phyloP scores from a whole-genome alignment of 1,139 yeast genomes.

The Keqinozyma sinolaborantium region DNA sequence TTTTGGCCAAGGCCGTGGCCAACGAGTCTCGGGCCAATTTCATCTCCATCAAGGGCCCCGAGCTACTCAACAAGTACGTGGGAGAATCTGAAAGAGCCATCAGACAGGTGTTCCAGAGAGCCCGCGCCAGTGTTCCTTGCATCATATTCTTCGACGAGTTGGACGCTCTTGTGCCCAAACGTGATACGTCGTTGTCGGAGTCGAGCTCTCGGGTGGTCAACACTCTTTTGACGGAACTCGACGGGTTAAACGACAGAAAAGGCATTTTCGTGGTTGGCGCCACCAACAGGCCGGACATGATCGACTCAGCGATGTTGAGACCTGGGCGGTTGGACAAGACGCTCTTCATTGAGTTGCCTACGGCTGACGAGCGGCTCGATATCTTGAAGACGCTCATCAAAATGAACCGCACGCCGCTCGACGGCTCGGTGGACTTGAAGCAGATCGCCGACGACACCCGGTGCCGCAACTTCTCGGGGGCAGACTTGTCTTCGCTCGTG shows the following conservation, averaged over 20 bases:
- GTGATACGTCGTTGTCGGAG: conserved; percentile 85
- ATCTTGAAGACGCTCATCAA: conserved; percentile 74
- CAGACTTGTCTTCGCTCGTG: conserved; percentile 87
- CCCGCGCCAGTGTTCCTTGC: conserved; percentile 93
- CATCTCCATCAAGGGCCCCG: conserved; percentile 94
- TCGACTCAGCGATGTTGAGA: conserved; percentile 96
- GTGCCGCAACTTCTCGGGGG: conserved; percentile 91
- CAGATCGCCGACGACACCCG: conserved; percentile 69
- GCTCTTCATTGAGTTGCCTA: conserved; percentile 84
- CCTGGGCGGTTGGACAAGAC: conserved; percentile 97
- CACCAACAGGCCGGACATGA: conserved; percentile 96
- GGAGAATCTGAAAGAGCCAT: conserved; percentile 97
- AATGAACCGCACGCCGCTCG: conserved; percentile 73
- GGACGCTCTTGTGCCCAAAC: conserved; percentile 92
- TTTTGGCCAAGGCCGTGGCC: conserved; percentile 95
- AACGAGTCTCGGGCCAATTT: conserved; percentile 95
- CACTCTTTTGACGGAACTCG: conserved; percentile 88
- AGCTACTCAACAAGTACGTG: conserved; percentile 86
- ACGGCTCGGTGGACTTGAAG: conserved; percentile 55
- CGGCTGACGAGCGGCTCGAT: conserved; percentile 70
- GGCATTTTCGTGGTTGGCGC: conserved; percentile 97
- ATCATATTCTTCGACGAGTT: conserved; percentile 94
- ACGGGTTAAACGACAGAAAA: conserved; percentile 87
- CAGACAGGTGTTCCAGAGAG: conserved; percentile 90
- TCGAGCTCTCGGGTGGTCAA: conserved; percentile 93